Evolutionary conservation across 2,329 filamentous ascomycete genomes (phyloP).

Genomic region (Microsporum canis): DNA sequence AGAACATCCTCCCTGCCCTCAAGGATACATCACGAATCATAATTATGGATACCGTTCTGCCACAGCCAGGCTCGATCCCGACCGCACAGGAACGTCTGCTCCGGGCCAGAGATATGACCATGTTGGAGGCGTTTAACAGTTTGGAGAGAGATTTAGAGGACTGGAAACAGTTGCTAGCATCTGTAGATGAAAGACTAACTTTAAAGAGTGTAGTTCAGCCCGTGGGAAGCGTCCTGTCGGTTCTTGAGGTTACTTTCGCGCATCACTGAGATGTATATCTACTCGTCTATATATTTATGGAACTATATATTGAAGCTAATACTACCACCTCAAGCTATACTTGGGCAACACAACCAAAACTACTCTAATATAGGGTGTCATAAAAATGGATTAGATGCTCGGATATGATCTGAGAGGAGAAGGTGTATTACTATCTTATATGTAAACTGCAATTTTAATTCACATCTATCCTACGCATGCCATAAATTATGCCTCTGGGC

Average conservation of each 20-base stretch:
- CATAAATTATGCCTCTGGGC: constrained; percentile 8
- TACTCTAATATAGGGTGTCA: no score
- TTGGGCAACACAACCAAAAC: no score
- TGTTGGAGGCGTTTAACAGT: constrained; percentile 28
- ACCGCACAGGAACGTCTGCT: constrained; percentile 17
- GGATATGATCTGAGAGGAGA: no score
- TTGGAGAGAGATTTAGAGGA: constrained; percentile 26
- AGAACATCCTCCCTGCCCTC: constrained; percentile 25
- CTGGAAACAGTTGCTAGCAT: constrained; percentile 22
- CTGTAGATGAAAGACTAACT: constrained; percentile 17
- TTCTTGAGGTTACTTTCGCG: not conserved
- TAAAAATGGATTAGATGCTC: no score
- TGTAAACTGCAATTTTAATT: no score
- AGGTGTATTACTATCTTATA: no score
- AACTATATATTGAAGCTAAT: no score
- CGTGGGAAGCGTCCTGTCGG: constrained; percentile 15
- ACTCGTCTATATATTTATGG: no score
- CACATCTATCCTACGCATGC: no score
- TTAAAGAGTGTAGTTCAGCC: constrained; percentile 15
- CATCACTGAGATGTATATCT: no score
- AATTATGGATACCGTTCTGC: constrained; percentile 27
- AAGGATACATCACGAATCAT: constrained; percentile 14
- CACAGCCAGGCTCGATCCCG: constrained; percentile 19
- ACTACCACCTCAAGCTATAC: no score
- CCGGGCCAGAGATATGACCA: constrained; percentile 26